Evolutionary conservation across 2,329 filamentous ascomycete genomes (phyloP).

Genomic region (Fusarium torreyae): DNA sequence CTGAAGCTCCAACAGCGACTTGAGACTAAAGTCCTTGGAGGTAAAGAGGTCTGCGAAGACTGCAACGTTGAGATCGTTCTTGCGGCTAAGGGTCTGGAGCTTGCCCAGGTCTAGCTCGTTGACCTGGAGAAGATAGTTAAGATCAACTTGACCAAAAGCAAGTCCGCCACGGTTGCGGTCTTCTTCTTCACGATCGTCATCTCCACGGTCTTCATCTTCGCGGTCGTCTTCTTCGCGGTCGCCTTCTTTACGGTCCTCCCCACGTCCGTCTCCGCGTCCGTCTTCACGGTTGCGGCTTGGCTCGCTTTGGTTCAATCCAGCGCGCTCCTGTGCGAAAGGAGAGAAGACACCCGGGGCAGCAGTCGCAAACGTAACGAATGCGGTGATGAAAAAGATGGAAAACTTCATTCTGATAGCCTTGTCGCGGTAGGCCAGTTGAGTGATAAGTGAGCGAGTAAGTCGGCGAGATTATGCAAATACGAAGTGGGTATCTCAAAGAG

Average conservation of each 20-base stretch:
- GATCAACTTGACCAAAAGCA: slow-evolving; percentile 58
- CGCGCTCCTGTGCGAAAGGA: slow-evolving; percentile 1
- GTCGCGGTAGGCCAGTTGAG: neutral
- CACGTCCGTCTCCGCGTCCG: neutral
- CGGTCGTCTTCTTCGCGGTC: slow-evolving; percentile 47
- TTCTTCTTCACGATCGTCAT: slow-evolving; percentile 37
- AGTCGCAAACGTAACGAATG: slow-evolving; percentile 61
- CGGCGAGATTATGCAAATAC: slow-evolving; percentile 23
- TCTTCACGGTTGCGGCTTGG: neutral
- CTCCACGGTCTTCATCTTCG: neutral
- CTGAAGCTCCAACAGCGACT: slow-evolving; percentile 59
- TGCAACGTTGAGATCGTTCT: slow-evolving; percentile 64
- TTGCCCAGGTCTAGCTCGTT: slow-evolving; percentile 63
- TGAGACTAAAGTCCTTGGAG: slow-evolving; percentile 59
- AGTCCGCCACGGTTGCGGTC: slow-evolving; percentile 56
- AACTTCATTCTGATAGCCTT: slow-evolving; percentile 64
- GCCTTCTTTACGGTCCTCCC: slow-evolving; percentile 25
- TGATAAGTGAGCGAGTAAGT: slow-evolving; percentile 22
- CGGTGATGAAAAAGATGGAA: slow-evolving; percentile 61
- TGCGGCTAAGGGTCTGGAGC: slow-evolving; percentile 57
- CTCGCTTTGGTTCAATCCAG: slow-evolving; percentile 28
- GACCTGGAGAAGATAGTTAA: slow-evolving; percentile 64
- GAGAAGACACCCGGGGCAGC: slow-evolving; percentile 61
- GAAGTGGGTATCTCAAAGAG: slow-evolving; percentile 23
- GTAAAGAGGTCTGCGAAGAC: slow-evolving; percentile 61